These are phyloP conservation scores for Monilinia laxa DNA, from an alignment of 2,329 filamentous ascomycete genomes.

Conservation along the genomic window DNA sequence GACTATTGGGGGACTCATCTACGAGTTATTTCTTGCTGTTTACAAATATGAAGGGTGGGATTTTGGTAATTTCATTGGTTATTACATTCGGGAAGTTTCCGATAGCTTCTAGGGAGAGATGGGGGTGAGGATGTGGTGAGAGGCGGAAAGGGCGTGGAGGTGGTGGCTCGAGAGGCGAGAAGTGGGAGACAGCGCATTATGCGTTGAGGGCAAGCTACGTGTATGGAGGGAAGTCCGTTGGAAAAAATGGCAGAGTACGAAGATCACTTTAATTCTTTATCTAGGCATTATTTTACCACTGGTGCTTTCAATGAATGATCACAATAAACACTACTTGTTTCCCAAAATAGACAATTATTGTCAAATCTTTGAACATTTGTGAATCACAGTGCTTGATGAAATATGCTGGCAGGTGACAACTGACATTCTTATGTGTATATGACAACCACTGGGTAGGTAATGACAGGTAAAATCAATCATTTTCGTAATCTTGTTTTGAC, in stretches of 20 bases:
- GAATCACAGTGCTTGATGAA: too few relatives aligned
- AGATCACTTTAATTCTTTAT: neutral
- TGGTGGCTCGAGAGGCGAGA: neutral
- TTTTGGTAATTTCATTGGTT: neutral
- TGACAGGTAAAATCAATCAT: too few relatives aligned
- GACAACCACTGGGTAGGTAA: too few relatives aligned
- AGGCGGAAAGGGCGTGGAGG: neutral
- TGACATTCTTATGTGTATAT: neutral
- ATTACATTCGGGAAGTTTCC: neutral
- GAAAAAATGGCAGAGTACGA: neutral
- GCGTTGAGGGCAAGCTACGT: neutral
- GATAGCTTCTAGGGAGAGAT: neutral
- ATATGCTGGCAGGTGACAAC: too few relatives aligned
- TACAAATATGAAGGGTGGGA: neutral
- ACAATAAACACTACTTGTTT: neutral
- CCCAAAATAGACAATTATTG: neutral
- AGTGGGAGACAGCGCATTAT: neutral
- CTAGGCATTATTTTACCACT: neutral
- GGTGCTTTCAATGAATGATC: neutral
- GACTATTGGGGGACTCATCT: conserved; percentile 9
- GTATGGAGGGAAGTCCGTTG: neutral
- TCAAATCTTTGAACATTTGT: neutral
- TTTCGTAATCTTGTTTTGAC: too few relatives aligned
- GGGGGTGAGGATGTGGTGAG: neutral
- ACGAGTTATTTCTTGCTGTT: conserved; percentile 18